Evolutionary conservation across 345 rosid species (phyloP), one percentile per base, ranked within the genome.

Genomic region (Boechera retrofracta): DNA sequence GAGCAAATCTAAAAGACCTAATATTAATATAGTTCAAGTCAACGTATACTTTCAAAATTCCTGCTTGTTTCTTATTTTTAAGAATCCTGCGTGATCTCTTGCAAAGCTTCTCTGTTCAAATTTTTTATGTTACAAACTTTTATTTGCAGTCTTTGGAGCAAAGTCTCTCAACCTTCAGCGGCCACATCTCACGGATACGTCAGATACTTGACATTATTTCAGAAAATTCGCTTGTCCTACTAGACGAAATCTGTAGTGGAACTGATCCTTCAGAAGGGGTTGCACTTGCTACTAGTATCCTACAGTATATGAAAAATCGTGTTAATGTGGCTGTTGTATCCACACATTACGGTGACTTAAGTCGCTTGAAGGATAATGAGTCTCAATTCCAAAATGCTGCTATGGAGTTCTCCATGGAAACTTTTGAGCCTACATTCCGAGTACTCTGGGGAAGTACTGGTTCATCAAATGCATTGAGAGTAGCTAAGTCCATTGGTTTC

Each of bases 231-330:
- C 97, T 94, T 66, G 94, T 94, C 65, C 91, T 94, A 36, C 75
- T 94, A 73, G 98, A 94, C 48, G 98, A 94, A 88, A 90, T 94
- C 72, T 87, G 97, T 57, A 83, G 97, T 36, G 98, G 98, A 77
- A 94, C 97, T 75, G 98, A 94, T 87, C 98, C 98, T 69, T 83
- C 93, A 6, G 97, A 94, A 86, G 97, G 98, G 12, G 93, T 92
- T 72, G 95, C 95, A 42, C 92, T 94, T 56, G 85, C 97, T 35
- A 75, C 97, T 4, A 83, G 97, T 83, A 89, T 92, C 78, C 86
- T 94, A 86, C 82, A 84, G 61, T 86, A 88, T 85, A 84, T 94
- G 42, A 84, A 80, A 78, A 79, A 77, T 47, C 80, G 77, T 47
- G 87, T 92, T 68, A 79, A 83, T 57, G 79, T 94, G 80, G 87